A percentile compares a stretch with the other conserved stretches of the same genome.
phyloP scores from a whole-genome alignment of 2,329 filamentous ascomycete species.

The Anthostomella pinea region DNA sequence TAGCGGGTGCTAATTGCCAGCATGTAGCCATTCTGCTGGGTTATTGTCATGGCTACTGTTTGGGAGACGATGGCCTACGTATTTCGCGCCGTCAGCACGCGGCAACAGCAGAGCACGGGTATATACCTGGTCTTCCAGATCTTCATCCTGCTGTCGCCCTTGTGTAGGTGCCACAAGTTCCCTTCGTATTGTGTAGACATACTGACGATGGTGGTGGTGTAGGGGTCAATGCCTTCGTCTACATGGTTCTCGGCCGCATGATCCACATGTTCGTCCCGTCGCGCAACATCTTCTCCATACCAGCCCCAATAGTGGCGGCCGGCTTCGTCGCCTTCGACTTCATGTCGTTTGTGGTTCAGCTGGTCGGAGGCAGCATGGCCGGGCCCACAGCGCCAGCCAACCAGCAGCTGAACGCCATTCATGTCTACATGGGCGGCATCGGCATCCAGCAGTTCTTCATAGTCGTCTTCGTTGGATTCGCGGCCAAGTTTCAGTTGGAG shows the following conservation, averaged over 20 bases:
- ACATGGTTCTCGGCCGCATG: slow-evolving; percentile 46
- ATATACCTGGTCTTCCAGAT: slow-evolving; percentile 26
- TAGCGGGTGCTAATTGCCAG: too few species aligned
- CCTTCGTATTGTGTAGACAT: not conserved
- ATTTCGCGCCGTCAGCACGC: slow-evolving; percentile 28
- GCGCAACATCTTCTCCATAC: slow-evolving; percentile 35
- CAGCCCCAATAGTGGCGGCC: slow-evolving; percentile 34
- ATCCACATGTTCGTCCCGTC: slow-evolving; percentile 41
- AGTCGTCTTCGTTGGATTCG: slow-evolving; percentile 41
- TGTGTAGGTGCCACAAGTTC: slow-evolving; percentile 21
- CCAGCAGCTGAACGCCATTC: slow-evolving; percentile 32
- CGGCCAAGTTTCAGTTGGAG: slow-evolving; percentile 36
- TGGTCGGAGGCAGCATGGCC: slow-evolving; percentile 32
- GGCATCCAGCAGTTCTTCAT: slow-evolving; percentile 51
- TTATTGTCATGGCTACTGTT: slow-evolving; percentile 35
- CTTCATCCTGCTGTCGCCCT: slow-evolving; percentile 29
- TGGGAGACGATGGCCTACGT: slow-evolving; percentile 32
- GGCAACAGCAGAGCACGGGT: slow-evolving; percentile 24
- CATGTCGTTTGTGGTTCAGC: slow-evolving; percentile 33
- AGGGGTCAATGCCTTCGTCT: slow-evolving; percentile 47
- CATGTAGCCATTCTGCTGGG: slow-evolving; percentile 33
- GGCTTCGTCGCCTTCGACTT: slow-evolving; percentile 42
- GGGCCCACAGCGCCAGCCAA: slow-evolving; percentile 24
- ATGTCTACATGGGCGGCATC: slow-evolving; percentile 53
- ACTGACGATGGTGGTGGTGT: too few species aligned